Evolutionary conservation across 129 eudicot genomes (phyloP).

Genomic region (Erigeron canadensis): DNA sequence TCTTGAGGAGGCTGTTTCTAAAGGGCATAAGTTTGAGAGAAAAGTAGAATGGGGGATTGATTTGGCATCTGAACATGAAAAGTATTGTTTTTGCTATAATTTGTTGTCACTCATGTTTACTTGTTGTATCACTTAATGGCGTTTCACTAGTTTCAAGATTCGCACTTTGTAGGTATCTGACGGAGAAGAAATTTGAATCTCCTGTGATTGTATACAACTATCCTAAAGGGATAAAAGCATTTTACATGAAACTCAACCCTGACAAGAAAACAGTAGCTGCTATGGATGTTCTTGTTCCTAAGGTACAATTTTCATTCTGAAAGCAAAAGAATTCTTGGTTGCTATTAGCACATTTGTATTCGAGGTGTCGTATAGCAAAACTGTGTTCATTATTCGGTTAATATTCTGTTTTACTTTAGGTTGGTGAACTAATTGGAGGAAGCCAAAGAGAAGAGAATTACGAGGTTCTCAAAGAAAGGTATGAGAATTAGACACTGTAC

Average conservation of each 20-base stretch:
- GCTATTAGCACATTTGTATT: no score
- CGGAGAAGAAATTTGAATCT: no score
- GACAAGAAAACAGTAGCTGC: conserved; percentile 94
- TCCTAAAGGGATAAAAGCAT: conserved; percentile 91
- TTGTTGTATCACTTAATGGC: neutral
- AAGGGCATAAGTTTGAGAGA: no score
- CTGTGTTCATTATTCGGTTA: no score
- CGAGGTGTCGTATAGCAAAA: no score
- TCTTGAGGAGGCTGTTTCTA: no score
- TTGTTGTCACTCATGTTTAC: neutral
- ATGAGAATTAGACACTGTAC: conserved; percentile 3
- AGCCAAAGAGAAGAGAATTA: conserved; percentile 96
- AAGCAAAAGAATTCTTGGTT: no score
- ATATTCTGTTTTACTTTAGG: no score
- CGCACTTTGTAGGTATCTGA: conserved; percentile 40
- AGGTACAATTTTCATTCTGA: conserved; percentile 52
- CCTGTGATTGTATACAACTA: conserved; percentile 92
- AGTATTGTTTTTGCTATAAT: no score
- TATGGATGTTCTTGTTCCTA: conserved; percentile 98
- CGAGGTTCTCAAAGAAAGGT: conserved; percentile 82
- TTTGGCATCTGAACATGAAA: no score
- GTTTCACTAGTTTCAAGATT: conserved; percentile 8
- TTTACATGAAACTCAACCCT: conserved; percentile 83
- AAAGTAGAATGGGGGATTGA: no score
- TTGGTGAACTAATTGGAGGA: conserved; percentile 16